Evolutionary conservation across 2,329 filamentous ascomycete genomes (phyloP), one percentile per base, ranked within the genome.

Genomic region (Seiridium cupressi): DNA sequence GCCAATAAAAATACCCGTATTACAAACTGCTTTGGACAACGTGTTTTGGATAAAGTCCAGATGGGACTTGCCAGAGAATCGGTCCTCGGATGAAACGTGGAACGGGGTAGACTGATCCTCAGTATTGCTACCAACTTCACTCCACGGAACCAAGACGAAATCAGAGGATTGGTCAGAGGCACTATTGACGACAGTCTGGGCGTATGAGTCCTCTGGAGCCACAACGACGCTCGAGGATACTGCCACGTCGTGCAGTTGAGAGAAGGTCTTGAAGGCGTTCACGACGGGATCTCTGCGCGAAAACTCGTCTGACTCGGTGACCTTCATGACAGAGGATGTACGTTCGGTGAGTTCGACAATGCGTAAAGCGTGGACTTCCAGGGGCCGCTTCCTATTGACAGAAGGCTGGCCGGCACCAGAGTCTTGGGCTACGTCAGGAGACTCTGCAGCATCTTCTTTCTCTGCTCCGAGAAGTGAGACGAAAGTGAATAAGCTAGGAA

Each of bases 241-340:
- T 0, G 92, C 87, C 1, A 97, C 83, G 63, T 93, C 91, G 70
- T 95, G 88, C 46, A 97, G 85, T 63, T 90, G 89, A 1, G 92
- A 92, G 66, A 97, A 93, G 0, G 92, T 92, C 53, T 91, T 87
- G 82, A 97, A 97, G 0, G 92, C 91, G 71, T 96, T 97, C 58
- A 97, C 87, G 3, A 98, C 89, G 0, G 94, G 92, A 68, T 98
- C 94, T 68, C 85, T 83, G 5, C 84, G 81, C 34, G 85, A 84
- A 62, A 87, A 84, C 54, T 95, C 91, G 44, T 93, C 89, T 3
- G 89, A 82, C 69, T 96, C 92, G 0, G 92, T 89, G 9, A 96
- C 92, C 67, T 92, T 89, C 94, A 98, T 98, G 67, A 97, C 94
- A 18, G 93, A 93, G 0, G 94, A 97, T 47, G 92, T 90, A 82